Evolutionary conservation across 179 eudicot genomes (phyloP).

Genomic region (Corrigiola litoralis): DNA sequence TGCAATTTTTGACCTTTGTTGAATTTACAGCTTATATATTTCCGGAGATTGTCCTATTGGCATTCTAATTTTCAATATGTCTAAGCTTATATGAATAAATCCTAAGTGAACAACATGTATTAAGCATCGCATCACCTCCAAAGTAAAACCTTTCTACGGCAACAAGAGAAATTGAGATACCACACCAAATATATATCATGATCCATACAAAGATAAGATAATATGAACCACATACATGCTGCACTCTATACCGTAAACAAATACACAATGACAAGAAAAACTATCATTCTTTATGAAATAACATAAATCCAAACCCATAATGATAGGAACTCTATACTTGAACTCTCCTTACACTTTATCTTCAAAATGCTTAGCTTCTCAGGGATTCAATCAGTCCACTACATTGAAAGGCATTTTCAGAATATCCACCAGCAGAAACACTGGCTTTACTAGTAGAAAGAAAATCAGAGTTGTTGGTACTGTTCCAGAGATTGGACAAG

Average conservation of each 20-base stretch:
- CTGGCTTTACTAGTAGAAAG: slow-evolving; percentile 4
- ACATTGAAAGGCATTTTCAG: background rate
- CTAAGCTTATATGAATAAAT: too few species aligned
- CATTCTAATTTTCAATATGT: too few species aligned
- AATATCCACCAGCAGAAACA: background rate
- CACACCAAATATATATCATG: background rate
- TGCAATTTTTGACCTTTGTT: too few species aligned
- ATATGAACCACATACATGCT: slow-evolving; percentile 9
- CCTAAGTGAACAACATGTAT: too few species aligned
- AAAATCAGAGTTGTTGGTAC: slow-evolving; percentile 55
- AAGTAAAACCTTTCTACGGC: too few species aligned
- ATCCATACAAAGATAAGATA: slow-evolving; percentile 13
- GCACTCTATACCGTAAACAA: too few species aligned
- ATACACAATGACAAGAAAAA: background rate
- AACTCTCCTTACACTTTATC: slow-evolving; percentile 37
- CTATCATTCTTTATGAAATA: background rate
- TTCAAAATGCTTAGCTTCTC: slow-evolving; percentile 36
- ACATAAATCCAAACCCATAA: background rate
- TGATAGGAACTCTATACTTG: slow-evolving; percentile 48
- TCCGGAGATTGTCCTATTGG: too few species aligned
- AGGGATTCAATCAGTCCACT: slow-evolving; percentile 19
- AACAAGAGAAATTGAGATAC: too few species aligned
- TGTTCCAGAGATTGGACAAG: slow-evolving; percentile 32
- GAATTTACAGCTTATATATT: too few species aligned
- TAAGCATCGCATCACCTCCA: too few species aligned